Base-by-base conservation (phyloP, 371 early-diverging fungal genomes). In the Dichotomocladium elegans region DNA sequence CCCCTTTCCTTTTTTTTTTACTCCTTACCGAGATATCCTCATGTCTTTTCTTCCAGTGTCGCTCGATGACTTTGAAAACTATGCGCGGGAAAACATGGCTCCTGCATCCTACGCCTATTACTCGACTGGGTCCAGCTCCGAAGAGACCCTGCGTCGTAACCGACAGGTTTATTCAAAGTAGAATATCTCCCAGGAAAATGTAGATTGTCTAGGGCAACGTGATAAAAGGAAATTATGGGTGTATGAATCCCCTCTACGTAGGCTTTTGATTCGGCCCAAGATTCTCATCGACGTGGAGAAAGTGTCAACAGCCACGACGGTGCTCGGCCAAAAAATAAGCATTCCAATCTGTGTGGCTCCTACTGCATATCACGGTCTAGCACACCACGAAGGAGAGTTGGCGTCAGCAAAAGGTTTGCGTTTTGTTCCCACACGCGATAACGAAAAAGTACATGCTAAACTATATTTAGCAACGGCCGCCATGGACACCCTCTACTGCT, bases 321-420 rank as follows among this genome's bases (percentile, higher is more conserved):
- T 65, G 15, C 47, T 65, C 2, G 61, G 66, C 17, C 58, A 57
- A n/a, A 35, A 46, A 6, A 58, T 65, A 25, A 44, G 26, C 9
- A 46, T 53, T 21, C 66, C 66, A 14, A 61, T 65, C 14, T 53
- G 61, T 47, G 55, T 65, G 12, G 61, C 66, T 12, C 66, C 66
- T n/a, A 65, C 66, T 15, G 60, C 66, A 12, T 58, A 82, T 65
- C 86, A 86, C 52, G 71, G 77, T 29, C 64, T 86, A 29, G 86
- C 85, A 2, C 77, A 83, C 33, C 63, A 77, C 15, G 79, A 72
- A 6, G 86, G 84, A 27, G 86, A 86, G 55, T 64, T 66, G 47
- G 80, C 74, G 2, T 75, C 76, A 5, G 67, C 81, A 26, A 54
- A 66, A 25, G 76, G 68, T 15, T 30, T 35, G 28, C 27, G 3